These are phyloP conservation scores for Echria macrotheca DNA, from an alignment of 495 filamentous ascomycete species.

Conservation along the genomic window DNA sequence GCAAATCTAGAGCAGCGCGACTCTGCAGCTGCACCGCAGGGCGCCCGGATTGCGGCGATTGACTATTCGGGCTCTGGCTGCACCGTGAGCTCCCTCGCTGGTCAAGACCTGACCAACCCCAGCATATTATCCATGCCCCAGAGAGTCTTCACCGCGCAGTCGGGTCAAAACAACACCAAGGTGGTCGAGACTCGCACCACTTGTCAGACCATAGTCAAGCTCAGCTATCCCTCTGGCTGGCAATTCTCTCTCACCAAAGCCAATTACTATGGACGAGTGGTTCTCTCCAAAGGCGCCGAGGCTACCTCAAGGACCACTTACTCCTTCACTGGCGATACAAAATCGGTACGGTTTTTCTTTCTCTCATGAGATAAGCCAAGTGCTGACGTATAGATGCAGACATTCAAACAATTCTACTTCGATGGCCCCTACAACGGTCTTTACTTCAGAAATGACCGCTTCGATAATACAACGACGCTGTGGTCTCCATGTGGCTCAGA, in stretches of 20 bases:
- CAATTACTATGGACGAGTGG: constrained; percentile 15
- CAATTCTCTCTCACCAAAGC: constrained; percentile 13
- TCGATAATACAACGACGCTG: background rate
- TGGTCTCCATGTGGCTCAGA: constrained; percentile 14
- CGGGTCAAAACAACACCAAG: background rate
- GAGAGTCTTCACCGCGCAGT: background rate
- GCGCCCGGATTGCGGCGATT: constrained; percentile 6
- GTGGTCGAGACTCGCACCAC: constrained; percentile 1
- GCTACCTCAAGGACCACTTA: constrained; percentile 13
- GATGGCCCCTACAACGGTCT: constrained; percentile 13
- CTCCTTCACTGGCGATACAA: constrained; percentile 3
- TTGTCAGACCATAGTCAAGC: constrained; percentile 7
- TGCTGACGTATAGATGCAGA: constrained; percentile 6
- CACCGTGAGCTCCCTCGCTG: background rate
- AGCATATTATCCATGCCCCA: background rate
- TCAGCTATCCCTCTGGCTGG: constrained; percentile 16
- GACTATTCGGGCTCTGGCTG: constrained; percentile 6
- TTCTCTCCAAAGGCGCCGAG: constrained; percentile 5
- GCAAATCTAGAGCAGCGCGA: too few relatives aligned
- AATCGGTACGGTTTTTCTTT: background rate
- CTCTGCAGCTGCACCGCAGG: constrained; percentile 2
- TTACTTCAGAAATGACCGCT: constrained; percentile 17
- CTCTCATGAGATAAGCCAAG: background rate
- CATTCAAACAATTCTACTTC: constrained; percentile 12
- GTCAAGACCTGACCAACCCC: background rate